Evolutionary conservation across 495 filamentous ascomycete species (phyloP), one percentile per base, ranked within the genome.

Genomic region (Sporormia fimetaria): DNA sequence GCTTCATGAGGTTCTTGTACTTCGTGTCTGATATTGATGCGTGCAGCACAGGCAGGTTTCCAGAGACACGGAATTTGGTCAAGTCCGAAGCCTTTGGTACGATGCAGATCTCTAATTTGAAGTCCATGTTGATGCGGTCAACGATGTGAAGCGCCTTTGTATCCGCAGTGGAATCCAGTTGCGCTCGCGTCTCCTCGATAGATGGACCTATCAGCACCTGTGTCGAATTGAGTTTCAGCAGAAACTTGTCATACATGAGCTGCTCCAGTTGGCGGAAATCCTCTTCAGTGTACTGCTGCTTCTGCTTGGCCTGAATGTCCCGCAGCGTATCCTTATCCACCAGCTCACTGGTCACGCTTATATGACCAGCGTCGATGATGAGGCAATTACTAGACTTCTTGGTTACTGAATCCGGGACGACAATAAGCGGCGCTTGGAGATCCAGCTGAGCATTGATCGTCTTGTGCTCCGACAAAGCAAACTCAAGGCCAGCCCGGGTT

Each of bases 181-280:
- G 87, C n/a, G 75, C 65, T 54, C 84, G 87, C 3, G 90, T 90
- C 44, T 81, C 80, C 40, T 93, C 81, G 28, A 98, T 79, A 0
- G 86, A 87, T n/a, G 90, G 84, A 4, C 90, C 90, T 46, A 98
- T 93, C 17, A 98, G 69, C 40, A 98, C 74, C 56, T 98, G 90
- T 0, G 90, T 98, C 0, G 86, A 88, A 33, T 92, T 79, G 18
- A 98, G 68, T 53, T 90, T 93, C 52, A 98, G 71, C 22, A 81
- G 60, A 62, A 96, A 98, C 27, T 86, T 85, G 66, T 98, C 90
- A 54, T 98, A 98, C 74, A 98, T 86, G 45, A 96, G 67, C 23
- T 78, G 76, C 56, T 95, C 85, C 8, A 98, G 74, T 34, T 75
- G 71, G 57, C 80, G 80, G 59, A 83, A 83, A 57, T 98, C 92